Evolutionary conservation across 768 basidiomycete genomes (phyloP).

Genomic region (Tylopilus subfusipes): DNA sequence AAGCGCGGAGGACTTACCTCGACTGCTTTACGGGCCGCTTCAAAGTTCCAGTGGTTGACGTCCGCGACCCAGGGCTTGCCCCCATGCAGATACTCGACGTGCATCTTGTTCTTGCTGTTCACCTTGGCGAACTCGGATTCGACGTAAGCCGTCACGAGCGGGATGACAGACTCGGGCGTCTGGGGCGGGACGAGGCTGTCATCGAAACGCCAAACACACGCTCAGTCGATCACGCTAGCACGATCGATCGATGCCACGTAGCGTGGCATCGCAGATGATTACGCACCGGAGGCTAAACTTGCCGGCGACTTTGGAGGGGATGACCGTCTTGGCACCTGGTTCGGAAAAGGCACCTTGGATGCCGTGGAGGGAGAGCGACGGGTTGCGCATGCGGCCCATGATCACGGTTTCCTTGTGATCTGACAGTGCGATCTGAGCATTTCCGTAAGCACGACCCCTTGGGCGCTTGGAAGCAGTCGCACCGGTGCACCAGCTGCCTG

Average conservation of each 20-base stretch:
- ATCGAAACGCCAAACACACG: not conserved
- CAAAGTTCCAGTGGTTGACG: constrained; percentile 87
- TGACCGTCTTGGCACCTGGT: constrained; percentile 82
- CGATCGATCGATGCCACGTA: not conserved
- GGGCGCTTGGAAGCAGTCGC: not conserved
- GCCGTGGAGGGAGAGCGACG: constrained; percentile 88
- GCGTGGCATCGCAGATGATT: not conserved
- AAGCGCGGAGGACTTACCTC: constrained; percentile 54
- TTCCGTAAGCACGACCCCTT: not conserved
- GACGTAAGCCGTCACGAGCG: constrained; percentile 68
- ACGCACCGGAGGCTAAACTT: constrained; percentile 91
- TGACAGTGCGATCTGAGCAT: constrained; percentile 55
- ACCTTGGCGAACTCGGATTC: constrained; percentile 80
- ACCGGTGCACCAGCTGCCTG: constrained; percentile 63
- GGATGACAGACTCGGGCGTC: constrained; percentile 69
- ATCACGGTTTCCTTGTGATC: constrained; percentile 73
- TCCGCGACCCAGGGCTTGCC: constrained; percentile 91
- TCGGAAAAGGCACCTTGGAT: constrained; percentile 93
- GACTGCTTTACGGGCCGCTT: constrained; percentile 85
- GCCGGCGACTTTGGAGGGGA: constrained; percentile 82
- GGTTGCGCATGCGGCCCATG: constrained; percentile 92
- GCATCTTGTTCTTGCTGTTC: constrained; percentile 77
- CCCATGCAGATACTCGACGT: constrained; percentile 67
- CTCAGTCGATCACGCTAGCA: not conserved
- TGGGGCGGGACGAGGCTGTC: constrained; percentile 80